These are phyloP conservation scores for Drechslera avenae DNA, from an alignment of 2,329 filamentous ascomycete genomes.

Conservation along the genomic window DNA sequence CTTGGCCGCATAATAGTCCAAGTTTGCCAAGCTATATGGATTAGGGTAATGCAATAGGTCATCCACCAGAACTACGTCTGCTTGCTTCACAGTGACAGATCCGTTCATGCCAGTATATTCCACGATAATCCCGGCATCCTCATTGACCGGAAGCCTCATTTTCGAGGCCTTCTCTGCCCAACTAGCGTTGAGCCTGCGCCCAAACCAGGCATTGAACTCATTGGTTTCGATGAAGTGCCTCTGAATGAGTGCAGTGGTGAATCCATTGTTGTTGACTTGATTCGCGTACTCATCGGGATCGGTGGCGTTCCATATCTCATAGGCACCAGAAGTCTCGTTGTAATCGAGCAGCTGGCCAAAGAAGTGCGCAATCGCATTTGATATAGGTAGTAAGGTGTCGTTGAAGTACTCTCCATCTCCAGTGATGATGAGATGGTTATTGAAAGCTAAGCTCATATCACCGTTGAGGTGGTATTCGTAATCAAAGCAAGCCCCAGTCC, in stretches of 20 bases:
- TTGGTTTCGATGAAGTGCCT: slow-evolving; percentile 64
- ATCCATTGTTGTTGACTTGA: slow-evolving; percentile 69
- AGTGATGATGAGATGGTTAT: slow-evolving; percentile 65
- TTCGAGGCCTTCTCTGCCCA: slow-evolving; percentile 63
- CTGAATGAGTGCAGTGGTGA: slow-evolving; percentile 67
- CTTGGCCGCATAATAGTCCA: slow-evolving; percentile 72
- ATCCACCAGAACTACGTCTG: slow-evolving; percentile 70
- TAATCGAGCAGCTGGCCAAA: slow-evolving; percentile 64
- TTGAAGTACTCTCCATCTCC: slow-evolving; percentile 64
- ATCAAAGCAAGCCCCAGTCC: slow-evolving; percentile 66
- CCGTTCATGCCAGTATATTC: slow-evolving; percentile 72
- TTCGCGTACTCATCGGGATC: slow-evolving; percentile 77
- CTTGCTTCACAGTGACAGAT: slow-evolving; percentile 70
- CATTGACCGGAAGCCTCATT: slow-evolving; percentile 61
- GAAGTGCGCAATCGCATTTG: slow-evolving; percentile 66
- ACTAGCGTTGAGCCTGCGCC: slow-evolving; percentile 59
- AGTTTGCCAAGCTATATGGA: slow-evolving; percentile 61
- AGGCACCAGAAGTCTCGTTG: slow-evolving; percentile 54
- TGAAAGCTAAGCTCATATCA: slow-evolving; percentile 67
- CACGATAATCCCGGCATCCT: slow-evolving; percentile 63
- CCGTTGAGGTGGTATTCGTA: slow-evolving; percentile 75
- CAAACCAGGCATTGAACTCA: slow-evolving; percentile 61
- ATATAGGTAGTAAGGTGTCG: slow-evolving; percentile 64
- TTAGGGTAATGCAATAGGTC: slow-evolving; percentile 67
- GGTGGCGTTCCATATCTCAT: slow-evolving; percentile 61